phyloP scores from a whole-genome alignment of 1,284 basidiomycete genomes.

The Phylloporus sp. region DNA sequence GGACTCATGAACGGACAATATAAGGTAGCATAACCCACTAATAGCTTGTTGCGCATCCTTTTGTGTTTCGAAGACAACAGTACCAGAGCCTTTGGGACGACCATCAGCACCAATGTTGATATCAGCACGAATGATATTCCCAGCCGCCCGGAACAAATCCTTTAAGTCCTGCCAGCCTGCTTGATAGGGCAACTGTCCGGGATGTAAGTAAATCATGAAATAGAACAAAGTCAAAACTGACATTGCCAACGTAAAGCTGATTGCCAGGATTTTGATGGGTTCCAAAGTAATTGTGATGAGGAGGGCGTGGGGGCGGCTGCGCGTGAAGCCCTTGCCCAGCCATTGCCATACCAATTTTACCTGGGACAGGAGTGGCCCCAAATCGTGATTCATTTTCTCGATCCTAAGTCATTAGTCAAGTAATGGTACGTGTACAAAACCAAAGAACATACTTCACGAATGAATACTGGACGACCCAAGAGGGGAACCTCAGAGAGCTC shows the following conservation, averaged over 20 bases:
- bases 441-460: slow-evolving; percentile 79
- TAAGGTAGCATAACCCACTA: slow-evolving; percentile 57
- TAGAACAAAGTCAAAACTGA: slow-evolving; percentile 47
- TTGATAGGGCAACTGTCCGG: slow-evolving; percentile 84
- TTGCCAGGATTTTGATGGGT: slow-evolving; percentile 75
- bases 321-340: slow-evolving; percentile 80
- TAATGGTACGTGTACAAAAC: background rate
- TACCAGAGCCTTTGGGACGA: slow-evolving; percentile 92
- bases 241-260: slow-evolving; percentile 92
- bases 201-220: slow-evolving; percentile 15
- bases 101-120: slow-evolving; percentile 93
- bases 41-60: slow-evolving; percentile 93
- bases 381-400: slow-evolving; percentile 96
- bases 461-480: slow-evolving; percentile 92
- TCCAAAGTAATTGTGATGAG: slow-evolving; percentile 77
- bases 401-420: slow-evolving; percentile 67
- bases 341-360: slow-evolving; percentile 92
- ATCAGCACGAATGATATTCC: slow-evolving; percentile 93
- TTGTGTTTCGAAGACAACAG: slow-evolving; percentile 91
- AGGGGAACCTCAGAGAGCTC: slow-evolving; percentile 89
- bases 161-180: slow-evolving; percentile 99
- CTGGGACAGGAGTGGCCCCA: slow-evolving; percentile 90
- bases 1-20: slow-evolving; percentile 14
- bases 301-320: slow-evolving; percentile 75
- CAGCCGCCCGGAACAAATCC: slow-evolving; percentile 93